A percentile compares a stretch with the other conserved stretches of the same genome.
These are phyloP conservation scores for Beta vulgaris DNA, from an alignment of 148 eudicot genomes.

Conservation along the genomic window DNA sequence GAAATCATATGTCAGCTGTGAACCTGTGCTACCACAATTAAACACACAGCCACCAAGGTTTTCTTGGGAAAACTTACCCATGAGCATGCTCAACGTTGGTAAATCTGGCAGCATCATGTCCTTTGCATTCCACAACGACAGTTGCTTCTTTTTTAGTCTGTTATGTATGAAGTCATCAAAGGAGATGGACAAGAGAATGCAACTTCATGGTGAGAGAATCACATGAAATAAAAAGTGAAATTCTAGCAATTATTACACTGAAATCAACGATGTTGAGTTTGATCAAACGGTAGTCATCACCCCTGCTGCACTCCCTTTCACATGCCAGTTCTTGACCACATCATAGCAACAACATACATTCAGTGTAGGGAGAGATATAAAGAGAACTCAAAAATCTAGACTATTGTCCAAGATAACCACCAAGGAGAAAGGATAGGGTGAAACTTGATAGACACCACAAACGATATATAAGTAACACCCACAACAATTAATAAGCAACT, in stretches of 20 bases:
- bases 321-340: constrained; percentile 62
- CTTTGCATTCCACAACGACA: constrained; percentile 91
- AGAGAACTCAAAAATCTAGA: neutral
- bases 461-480: neutral
- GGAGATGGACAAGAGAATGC: neutral
- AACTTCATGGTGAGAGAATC: neutral
- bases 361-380: neutral
- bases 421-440: neutral
- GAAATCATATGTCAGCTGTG: neutral
- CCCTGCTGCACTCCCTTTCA: constrained; percentile 98
- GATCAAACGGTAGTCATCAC: constrained; percentile 95
- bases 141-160: constrained; percentile 64
- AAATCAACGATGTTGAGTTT: constrained; percentile 81
- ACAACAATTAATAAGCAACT: neutral
- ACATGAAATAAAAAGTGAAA: neutral
- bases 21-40: neutral
- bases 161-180: constrained; percentile 8
- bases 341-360: neutral
- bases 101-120: constrained; percentile 97
- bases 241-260: constrained; percentile 36
- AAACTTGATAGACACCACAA: neutral
- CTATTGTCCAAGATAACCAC: neutral
- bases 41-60: neutral
- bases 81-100: constrained; percentile 74
- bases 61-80: constrained; percentile 53